Conservation (phyloP, 2,329 filamentous ascomycete species). For the Neopestalotiopsis sp. region DNA sequence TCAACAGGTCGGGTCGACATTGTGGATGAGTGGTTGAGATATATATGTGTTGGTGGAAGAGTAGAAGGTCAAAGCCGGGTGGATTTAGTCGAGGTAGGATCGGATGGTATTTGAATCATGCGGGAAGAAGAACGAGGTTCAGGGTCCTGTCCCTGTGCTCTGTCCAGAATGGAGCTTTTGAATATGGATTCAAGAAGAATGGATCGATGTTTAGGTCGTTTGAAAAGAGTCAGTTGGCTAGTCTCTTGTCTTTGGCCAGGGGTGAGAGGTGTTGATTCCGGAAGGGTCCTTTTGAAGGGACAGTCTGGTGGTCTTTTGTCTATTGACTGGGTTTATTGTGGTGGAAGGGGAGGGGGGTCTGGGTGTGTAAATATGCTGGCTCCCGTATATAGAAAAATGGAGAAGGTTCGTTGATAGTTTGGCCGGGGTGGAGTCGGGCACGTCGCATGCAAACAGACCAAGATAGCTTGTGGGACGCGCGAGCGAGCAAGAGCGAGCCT, state of each 20-base stretch:
- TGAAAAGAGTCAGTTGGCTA: conserved; percentile 1
- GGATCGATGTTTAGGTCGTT: background rate
- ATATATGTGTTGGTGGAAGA: background rate
- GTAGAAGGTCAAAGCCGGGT: background rate
- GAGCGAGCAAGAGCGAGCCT: background rate
- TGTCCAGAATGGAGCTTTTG: background rate
- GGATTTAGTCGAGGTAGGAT: background rate
- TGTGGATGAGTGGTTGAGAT: conserved; percentile 18
- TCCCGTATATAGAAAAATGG: conserved; percentile 20
- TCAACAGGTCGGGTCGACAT: conserved; percentile 42
- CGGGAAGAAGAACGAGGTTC: background rate
- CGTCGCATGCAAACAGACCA: conserved; percentile 11
- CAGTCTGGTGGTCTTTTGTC: background rate
- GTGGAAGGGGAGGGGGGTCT: background rate
- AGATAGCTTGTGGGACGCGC: background rate
- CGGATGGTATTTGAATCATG: background rate
- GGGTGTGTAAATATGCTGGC: conserved; percentile 3
- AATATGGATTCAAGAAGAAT: background rate
- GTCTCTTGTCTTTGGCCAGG: background rate
- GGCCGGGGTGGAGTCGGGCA: conserved; percentile 12
- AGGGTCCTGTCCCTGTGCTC: background rate
- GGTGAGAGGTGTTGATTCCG: background rate
- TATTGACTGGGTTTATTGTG: background rate
- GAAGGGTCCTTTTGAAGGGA: conserved; percentile 19
- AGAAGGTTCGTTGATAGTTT: conserved; percentile 10